Conservation (phyloP, 202 grass and related monocot genomes). For the Bolboschoenoplectus hybrid region DNA sequence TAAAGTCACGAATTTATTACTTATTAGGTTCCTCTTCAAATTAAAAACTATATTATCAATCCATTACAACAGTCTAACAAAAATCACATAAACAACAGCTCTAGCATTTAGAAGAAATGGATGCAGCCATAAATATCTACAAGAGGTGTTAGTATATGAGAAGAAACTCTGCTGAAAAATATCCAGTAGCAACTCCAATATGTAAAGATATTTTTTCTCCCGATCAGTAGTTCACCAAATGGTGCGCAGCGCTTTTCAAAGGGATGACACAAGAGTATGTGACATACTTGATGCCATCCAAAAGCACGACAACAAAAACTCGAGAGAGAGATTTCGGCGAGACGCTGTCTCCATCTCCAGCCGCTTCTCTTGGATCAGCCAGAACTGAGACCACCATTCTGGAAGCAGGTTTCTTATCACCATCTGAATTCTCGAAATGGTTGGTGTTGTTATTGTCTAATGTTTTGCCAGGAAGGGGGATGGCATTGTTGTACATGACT, state of each 20-base stretch:
- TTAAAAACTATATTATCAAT: slow-evolving; percentile 39
- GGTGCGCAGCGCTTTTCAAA: slow-evolving; percentile 67
- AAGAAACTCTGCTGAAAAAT: slow-evolving; percentile 33
- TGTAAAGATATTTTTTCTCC: neutral
- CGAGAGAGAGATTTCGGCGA: slow-evolving; percentile 65
- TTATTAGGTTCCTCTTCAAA: slow-evolving; percentile 19
- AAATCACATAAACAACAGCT: slow-evolving; percentile 32
- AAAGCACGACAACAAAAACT: slow-evolving; percentile 91
- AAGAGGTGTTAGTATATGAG: slow-evolving; percentile 31
- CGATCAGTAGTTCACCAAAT: slow-evolving; percentile 74
- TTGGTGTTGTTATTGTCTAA: slow-evolving; percentile 69
- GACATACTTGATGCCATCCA: slow-evolving; percentile 93
- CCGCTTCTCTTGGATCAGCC: slow-evolving; percentile 88
- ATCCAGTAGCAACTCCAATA: slow-evolving; percentile 10
- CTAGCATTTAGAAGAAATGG: neutral
- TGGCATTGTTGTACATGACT: slow-evolving; percentile 75
- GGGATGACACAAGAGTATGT: slow-evolving; percentile 98
- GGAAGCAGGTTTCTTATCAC: slow-evolving; percentile 65
- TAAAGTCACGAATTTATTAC: neutral
- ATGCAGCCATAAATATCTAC: slow-evolving; percentile 29
- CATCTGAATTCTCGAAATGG: slow-evolving; percentile 65
- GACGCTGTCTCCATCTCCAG: slow-evolving; percentile 72
- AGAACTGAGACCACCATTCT: slow-evolving; percentile 86
- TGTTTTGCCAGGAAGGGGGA: slow-evolving; percentile 76
- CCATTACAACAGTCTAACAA: slow-evolving; percentile 31